Evolutionary conservation across 2,329 filamentous ascomycete species (phyloP).

Genomic region (Aspergillus awamori): DNA sequence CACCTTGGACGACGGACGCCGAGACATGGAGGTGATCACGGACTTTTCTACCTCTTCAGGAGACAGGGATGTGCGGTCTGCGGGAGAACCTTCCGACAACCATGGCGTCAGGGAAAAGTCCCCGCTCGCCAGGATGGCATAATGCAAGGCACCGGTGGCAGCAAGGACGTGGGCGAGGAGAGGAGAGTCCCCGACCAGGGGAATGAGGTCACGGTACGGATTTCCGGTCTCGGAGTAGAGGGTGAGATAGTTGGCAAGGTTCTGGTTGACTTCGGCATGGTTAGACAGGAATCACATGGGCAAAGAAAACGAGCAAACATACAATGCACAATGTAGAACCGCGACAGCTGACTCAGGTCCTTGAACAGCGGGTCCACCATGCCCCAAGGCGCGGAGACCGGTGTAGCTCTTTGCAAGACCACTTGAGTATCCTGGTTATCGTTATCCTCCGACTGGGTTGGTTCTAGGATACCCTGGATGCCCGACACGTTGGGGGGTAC

Average conservation of each 20-base stretch:
- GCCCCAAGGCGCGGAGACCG: constrained; percentile 39
- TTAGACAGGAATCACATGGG: constrained; percentile 20
- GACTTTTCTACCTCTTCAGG: constrained; percentile 32
- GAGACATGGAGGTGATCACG: constrained; percentile 35
- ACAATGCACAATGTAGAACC: constrained; percentile 54
- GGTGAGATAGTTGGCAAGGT: constrained; percentile 50
- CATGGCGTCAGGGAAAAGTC: constrained; percentile 40
- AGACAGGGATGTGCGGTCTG: constrained; percentile 24
- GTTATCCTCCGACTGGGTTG: constrained; percentile 1
- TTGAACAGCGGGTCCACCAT: constrained; percentile 53
- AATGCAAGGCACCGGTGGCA: constrained; percentile 54
- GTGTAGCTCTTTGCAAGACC: constrained; percentile 6
- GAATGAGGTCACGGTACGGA: constrained; percentile 53
- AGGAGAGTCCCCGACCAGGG: constrained; percentile 48
- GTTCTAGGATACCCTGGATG: neutral
- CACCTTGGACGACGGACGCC: constrained; percentile 37
- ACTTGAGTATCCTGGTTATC: neutral
- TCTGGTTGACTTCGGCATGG: constrained; percentile 34
- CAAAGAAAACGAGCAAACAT: constrained; percentile 19
- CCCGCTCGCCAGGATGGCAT: constrained; percentile 42
- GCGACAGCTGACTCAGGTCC: constrained; percentile 47
- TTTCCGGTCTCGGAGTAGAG: constrained; percentile 53
- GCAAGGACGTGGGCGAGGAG: constrained; percentile 51
- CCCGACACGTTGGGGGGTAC: neutral
- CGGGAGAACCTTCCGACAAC: constrained; percentile 26